A percentile compares a stretch with the other conserved stretches of the same genome.
These are phyloP conservation scores for Colletotrichum chlorophyti DNA, from an alignment of 2,329 filamentous ascomycete genomes.

Conservation along the genomic window DNA sequence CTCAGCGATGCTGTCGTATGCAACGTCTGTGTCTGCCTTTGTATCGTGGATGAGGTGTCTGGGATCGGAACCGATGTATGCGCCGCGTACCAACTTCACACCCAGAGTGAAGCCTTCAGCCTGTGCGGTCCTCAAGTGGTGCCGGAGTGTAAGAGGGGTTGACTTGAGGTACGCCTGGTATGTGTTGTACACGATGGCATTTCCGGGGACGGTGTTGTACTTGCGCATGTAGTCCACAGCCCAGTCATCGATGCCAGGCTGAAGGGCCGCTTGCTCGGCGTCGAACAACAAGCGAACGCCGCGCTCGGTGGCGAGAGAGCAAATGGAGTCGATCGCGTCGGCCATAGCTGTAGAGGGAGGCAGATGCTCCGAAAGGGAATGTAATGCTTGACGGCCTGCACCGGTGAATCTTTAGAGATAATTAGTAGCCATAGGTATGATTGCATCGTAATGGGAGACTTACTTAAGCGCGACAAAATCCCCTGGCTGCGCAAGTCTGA, in stretches of 20 bases:
- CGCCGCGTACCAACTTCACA: constrained; percentile 78
- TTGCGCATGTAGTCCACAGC: constrained; percentile 77
- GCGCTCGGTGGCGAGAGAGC: constrained; percentile 71
- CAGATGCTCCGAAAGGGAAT: constrained; percentile 67
- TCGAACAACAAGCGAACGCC: constrained; percentile 82
- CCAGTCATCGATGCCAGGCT: constrained; percentile 83
- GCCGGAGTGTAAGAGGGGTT: constrained; percentile 60
- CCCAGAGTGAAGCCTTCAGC: constrained; percentile 71
- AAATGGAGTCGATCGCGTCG: constrained; percentile 76
- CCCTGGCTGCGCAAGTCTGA: constrained; percentile 69
- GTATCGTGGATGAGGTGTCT: constrained; percentile 74
- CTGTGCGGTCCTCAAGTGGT: constrained; percentile 65
- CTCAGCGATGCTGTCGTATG: constrained; percentile 75
- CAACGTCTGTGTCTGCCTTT: constrained; percentile 72
- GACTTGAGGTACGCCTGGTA: constrained; percentile 81
- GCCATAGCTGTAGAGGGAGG: constrained; percentile 70
- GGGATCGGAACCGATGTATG: constrained; percentile 75
- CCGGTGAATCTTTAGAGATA: constrained; percentile 72
- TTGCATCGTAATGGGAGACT: constrained; percentile 27
- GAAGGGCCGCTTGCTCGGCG: constrained; percentile 82
- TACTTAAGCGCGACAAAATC: constrained; percentile 73
- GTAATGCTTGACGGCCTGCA: constrained; percentile 76
- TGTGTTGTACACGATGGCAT: constrained; percentile 79
- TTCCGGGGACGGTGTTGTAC: constrained; percentile 70
- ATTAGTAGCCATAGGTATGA: not conserved